phyloP scores from a whole-genome alignment of 129 eudicot genomes.

The Artemisia tridentata region DNA sequence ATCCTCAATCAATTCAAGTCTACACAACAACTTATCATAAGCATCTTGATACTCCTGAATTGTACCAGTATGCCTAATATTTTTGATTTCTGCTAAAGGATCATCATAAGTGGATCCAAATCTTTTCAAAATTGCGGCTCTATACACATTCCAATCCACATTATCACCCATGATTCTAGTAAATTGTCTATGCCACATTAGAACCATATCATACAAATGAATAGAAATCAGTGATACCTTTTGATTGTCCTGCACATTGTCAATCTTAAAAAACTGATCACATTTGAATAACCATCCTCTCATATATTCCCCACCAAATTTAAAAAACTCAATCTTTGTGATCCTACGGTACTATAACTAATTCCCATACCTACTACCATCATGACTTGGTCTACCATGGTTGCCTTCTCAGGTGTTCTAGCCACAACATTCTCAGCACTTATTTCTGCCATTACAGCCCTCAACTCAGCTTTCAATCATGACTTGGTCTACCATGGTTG shows the following conservation, averaged over 20 bases:
- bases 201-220: background rate
- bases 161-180: background rate
- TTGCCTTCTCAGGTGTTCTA: too few relatives aligned
- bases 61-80: background rate
- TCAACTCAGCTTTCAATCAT: too few relatives aligned
- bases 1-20: too few relatives aligned
- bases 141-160: background rate
- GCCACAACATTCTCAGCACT: too few relatives aligned
- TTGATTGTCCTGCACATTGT: background rate
- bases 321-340: background rate
- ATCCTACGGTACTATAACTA: too few relatives aligned
- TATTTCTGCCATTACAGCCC: too few relatives aligned
- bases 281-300: background rate
- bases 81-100: background rate
- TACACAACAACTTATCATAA: too few relatives aligned
- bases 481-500: too few relatives aligned
- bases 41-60: background rate
- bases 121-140: background rate
- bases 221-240: background rate
- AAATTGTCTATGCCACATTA: too few relatives aligned
- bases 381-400: too few relatives aligned
- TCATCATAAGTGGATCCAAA: background rate
- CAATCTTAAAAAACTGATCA: too few relatives aligned
- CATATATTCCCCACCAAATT: background rate
- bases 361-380: too few relatives aligned